Evolutionary conservation across 495 filamentous ascomycete species (phyloP), one percentile per base, ranked within the genome.

Genomic region (Talaromyces proteolyticus): DNA sequence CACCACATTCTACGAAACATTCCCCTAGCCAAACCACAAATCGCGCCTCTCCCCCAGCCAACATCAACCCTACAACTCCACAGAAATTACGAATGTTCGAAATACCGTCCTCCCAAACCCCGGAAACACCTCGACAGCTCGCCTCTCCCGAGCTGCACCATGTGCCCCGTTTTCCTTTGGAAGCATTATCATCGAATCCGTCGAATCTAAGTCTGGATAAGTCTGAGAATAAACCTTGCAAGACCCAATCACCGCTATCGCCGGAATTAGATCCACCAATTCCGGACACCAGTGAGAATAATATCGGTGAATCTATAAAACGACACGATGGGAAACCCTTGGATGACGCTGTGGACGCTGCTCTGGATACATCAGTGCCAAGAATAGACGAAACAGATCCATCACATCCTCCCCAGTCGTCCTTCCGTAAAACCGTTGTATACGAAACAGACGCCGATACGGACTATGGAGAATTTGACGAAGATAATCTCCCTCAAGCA

Each of bases 41-140:
- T 14, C 2, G 14, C 29, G 36, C 19, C 37, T 21, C 24, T 21
- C 17, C 21, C 10, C 29, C 3, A 41, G 12, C 22, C 29, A 17
- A 29, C 5, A 6, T 14, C n/a, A 20, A 24, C 23, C 18, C 66
- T 58, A 24, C 45, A 4, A 75, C 69, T 1, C 72, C 72, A 4
- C 60, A 51, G 47, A 72, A 72, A 49, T 18, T 39, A 21, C 55
- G 53, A 22, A 65, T 45, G 34, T 51, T 59, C 18, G 70, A 72
- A 47, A 71, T 75, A 47, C 72, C 68, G 3, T 75, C 72, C 6
- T 73, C 69, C 4, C 72, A 75, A 40, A 72, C 72, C 14, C 72
- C 72, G 3, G 68, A 73, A 60, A 72, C 69, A 24, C 70, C 72
- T 20, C 64, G 64, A 2, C 34, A 72, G 11, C 66, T 73, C 20